phyloP scores from a whole-genome alignment of 1,139 yeast genomes.

The Pichia cactophila region DNA sequence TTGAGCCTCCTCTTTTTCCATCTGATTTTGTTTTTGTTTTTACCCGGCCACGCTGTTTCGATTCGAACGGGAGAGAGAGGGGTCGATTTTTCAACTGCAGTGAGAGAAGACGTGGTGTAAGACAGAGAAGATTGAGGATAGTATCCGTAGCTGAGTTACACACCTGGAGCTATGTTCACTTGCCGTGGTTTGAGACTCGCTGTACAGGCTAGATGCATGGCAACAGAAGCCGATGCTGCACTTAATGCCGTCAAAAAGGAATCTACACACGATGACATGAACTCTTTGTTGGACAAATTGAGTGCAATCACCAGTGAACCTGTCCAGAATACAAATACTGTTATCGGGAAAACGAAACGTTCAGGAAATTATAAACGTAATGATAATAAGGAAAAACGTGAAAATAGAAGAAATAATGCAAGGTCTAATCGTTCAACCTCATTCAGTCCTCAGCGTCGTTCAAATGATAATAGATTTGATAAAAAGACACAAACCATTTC shows the following conservation, averaged over 20 bases:
- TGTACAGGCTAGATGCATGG: constrained; percentile 5
- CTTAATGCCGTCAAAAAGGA: background rate
- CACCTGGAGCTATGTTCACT: constrained; percentile 3
- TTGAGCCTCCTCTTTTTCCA: constrained; percentile 15
- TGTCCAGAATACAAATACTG: too few relatives aligned
- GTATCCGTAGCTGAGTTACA: too few relatives aligned
- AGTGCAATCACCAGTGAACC: constrained; percentile 5
- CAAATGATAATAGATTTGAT: background rate
- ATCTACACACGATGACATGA: constrained; percentile 1
- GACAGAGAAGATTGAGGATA: too few relatives aligned
- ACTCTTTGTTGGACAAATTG: constrained; percentile 6
- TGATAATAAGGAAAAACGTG: background rate
- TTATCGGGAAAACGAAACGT: background rate
- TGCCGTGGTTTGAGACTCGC: background rate
- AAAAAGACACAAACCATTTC: constrained; percentile 12
- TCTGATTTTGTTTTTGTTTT: background rate
- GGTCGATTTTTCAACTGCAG: background rate
- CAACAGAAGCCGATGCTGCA: constrained; percentile 5
- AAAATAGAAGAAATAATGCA: background rate
- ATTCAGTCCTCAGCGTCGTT: background rate
- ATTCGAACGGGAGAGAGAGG: background rate
- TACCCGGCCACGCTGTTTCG: background rate
- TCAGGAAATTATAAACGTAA: background rate
- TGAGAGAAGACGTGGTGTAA: too few relatives aligned
- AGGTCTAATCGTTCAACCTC: background rate